These are phyloP conservation scores for Tolypocladium pustulatum DNA, from an alignment of 2,329 filamentous ascomycete species.

Conservation along the genomic window DNA sequence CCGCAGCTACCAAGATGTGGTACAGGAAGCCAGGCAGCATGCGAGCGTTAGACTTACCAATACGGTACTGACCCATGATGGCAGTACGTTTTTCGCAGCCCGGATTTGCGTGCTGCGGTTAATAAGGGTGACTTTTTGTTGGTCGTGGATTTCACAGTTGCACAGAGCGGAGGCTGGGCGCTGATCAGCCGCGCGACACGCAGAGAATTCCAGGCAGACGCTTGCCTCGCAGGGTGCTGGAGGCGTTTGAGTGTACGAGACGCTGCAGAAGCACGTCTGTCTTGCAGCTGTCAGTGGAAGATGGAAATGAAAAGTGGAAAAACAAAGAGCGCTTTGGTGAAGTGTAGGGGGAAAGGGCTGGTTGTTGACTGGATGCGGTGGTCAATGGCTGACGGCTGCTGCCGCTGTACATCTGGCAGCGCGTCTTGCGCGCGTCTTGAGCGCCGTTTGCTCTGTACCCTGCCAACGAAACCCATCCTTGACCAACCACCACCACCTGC, in stretches of 20 bases:
- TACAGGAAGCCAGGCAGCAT: background rate
- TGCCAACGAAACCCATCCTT: too few species aligned
- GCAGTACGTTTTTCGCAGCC: background rate
- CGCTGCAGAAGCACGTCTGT: background rate
- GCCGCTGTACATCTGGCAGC: background rate
- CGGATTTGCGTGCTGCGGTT: background rate
- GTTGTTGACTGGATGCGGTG: background rate
- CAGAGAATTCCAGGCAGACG: background rate
- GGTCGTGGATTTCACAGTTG: background rate
- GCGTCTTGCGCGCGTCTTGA: background rate
- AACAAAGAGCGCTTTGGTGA: too few species aligned
- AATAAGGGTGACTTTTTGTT: background rate
- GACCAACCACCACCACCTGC: background rate
- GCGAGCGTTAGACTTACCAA: constrained; percentile 26
- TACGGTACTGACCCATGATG: constrained; percentile 36
- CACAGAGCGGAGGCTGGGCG: background rate
- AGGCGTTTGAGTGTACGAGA: background rate
- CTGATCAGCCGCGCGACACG: background rate
- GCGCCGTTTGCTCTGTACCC: background rate
- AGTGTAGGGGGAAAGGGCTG: background rate
- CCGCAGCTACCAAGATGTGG: background rate
- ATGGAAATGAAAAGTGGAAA: background rate
- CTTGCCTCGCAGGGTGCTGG: background rate
- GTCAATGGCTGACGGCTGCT: background rate
- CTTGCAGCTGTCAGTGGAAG: background rate